Evolutionary conservation across 208 protist genomes (phyloP), one percentile per base, ranked within the genome.

Genomic region (Herpetomonas tarakana): DNA sequence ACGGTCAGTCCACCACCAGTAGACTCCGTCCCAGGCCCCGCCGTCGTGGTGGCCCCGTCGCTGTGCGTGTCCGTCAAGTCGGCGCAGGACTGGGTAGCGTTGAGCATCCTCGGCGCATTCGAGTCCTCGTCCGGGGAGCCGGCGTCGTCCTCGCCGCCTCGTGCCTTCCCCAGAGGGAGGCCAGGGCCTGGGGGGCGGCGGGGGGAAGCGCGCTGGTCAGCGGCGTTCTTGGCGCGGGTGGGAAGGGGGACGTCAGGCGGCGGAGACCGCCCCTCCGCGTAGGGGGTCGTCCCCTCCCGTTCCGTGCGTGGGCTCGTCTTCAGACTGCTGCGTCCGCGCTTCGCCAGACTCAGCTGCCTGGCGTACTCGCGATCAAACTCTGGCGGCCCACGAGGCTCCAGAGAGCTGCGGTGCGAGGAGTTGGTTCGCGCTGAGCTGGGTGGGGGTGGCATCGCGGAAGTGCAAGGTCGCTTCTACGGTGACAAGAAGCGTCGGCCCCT

Each of bases 311-410:
- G 73, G 1, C 65, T 73, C 19, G 39, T 22, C 39, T 52, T 51
- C 19, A 71, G 49, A 58, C 53, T 69, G 53, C 61, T 63, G 47
- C 78, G 69, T 28, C 75, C 65, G 0, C 52, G 46, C 63, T 79
- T 74, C 12, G 74, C 76, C 11, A 75, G 30, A 31, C 76, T 83
- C 21, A 81, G 68, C 59, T 79, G 70, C 0, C 63, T 54, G 2
- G 79, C 79, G 54, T 79, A 76, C 59, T 86, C 79, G 24, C 70
- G 65, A 45, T 79, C 73, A 58, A 91, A 91, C 58, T 79, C 66
- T 3, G 80, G 80, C 14, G 68, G 51, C 14, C 77, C 83, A 19
- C 76, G 76, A 12, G 76, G 71, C 50, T 91, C 83, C 26, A 87
- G 64, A 22, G 68, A 72, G 68, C 83, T 91, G 65, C 58, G 73